A percentile compares a stretch with the other conserved stretches of the same genome.
Conservation (phyloP, 805 yeast genomes). For the Diddensiella transvaalensis region DNA sequence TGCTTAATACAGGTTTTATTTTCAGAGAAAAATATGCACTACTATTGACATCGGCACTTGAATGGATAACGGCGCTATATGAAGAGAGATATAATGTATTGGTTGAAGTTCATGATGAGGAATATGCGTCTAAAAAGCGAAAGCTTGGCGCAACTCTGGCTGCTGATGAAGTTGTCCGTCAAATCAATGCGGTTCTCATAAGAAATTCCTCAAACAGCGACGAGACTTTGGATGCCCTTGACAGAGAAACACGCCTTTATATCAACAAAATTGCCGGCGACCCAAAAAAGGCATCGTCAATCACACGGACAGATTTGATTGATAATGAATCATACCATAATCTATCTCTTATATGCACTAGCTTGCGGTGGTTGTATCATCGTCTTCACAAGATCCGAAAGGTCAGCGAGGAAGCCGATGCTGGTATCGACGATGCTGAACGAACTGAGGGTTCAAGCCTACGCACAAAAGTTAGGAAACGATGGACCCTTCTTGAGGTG, state of each 20-base stretch:
- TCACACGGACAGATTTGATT: constrained; percentile 50
- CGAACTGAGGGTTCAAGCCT: constrained; percentile 7
- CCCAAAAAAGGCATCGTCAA: neutral
- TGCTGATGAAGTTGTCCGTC: constrained; percentile 2
- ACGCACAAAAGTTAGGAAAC: constrained; percentile 24
- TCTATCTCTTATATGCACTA: constrained; percentile 50
- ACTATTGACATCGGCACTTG: constrained; percentile 29
- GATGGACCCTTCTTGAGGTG: constrained; percentile 33
- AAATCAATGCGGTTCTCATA: neutral
- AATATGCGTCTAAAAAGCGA: constrained; percentile 5
- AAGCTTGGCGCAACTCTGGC: constrained; percentile 12
- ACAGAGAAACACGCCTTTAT: constrained; percentile 25
- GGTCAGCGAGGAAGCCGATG: constrained; percentile 24
- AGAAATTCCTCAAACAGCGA: neutral
- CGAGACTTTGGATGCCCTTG: constrained; percentile 8
- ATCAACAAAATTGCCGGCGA: constrained; percentile 12
- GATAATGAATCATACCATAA: constrained; percentile 50
- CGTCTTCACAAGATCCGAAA: constrained; percentile 60
- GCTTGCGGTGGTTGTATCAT: constrained; percentile 51
- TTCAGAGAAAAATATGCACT: constrained; percentile 55
- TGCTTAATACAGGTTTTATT: constrained; percentile 57
- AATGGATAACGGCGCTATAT: constrained; percentile 20
- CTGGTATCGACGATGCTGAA: constrained; percentile 5
- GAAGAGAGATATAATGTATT: constrained; percentile 15
- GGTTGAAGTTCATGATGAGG: constrained; percentile 18